Evolutionary conservation across 768 basidiomycete species (phyloP), one percentile per base, ranked within the genome.

Genomic region (button mushroom (Agaricus bisporus)): DNA sequence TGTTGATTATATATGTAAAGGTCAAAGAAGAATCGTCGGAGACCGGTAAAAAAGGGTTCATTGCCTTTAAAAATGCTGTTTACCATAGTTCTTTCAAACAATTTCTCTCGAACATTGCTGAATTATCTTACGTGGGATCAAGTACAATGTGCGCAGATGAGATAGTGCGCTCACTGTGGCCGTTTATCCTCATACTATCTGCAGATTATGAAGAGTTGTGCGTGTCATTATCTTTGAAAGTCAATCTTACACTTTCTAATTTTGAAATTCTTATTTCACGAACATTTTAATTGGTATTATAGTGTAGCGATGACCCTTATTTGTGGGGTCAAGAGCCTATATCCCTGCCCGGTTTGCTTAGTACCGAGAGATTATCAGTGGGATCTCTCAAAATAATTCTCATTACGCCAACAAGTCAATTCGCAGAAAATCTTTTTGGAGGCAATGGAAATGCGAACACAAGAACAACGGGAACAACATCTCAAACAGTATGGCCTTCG

Each of bases 131-230:
- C 44, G 36, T 35, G 9, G 59, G 62, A 2, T 53, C n/a, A n/a
- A 20, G 5, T 15, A 28, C 51, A 11, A 36, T 46, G 18, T 62
- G 61, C 35, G 58, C 49, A 2, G 60, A 62, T 56, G 58, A 59
- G 3, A 55, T 70, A 11, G 2, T 22, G 2, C 65, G 61, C 0
- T 57, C 38, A 11, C 39, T 78, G 0, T 77, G 64, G 28, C 73
- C 72, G 1, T 25, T 70, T 6, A 61, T 78, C 17, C 29, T 73
- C 0, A 72, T 76, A 3, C 57, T 75, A 1, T 71, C 68, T 6
- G 66, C 69, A 4, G 73, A 78, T 49, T 78, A 74, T 49, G 69
- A 78, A 55, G 75, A 79, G 64, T 70, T 72, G 76, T 78, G 65
- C 22, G 70, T 48, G 38, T 29, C 22, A 17, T 37, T 35, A 15